These are phyloP conservation scores for Senna siamea DNA, from an alignment of 306 rosid genomes.

Conservation along the genomic window DNA sequence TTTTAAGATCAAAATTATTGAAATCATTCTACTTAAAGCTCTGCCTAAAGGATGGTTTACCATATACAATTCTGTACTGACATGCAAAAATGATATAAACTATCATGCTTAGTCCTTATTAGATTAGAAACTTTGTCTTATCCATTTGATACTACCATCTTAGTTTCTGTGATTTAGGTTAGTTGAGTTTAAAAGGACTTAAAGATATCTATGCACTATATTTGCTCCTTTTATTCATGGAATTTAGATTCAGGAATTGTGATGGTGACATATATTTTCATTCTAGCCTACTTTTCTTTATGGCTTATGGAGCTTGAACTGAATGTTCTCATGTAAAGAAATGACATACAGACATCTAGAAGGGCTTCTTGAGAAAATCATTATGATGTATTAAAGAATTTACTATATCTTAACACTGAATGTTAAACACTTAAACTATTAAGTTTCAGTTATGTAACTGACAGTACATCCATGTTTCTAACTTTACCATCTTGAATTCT, in stretches of 20 bases:
- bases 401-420: neutral
- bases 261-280: neutral
- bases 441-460: neutral
- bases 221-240: neutral
- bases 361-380: neutral
- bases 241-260: neutral
- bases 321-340: too few species aligned
- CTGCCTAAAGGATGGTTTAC: too few species aligned
- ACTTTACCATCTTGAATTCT: neutral
- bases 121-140: too few species aligned
- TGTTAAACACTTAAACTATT: too few species aligned
- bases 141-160: neutral
- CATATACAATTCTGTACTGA: too few species aligned
- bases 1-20: too few species aligned
- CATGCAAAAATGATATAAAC: too few species aligned
- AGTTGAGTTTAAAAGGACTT: neutral
- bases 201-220: neutral
- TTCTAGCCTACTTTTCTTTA: neutral
- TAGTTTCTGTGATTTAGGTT: neutral
- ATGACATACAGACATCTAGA: too few species aligned
- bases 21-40: too few species aligned
- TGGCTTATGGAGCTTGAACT: neutral
- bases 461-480: neutral
- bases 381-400: neutral
- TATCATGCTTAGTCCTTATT: too few species aligned